A percentile compares a stretch with the other conserved stretches of the same genome.
Evolutionary conservation across 495 filamentous ascomycete genomes (phyloP).

Genomic region (Chaetomidium leptoderma): DNA sequence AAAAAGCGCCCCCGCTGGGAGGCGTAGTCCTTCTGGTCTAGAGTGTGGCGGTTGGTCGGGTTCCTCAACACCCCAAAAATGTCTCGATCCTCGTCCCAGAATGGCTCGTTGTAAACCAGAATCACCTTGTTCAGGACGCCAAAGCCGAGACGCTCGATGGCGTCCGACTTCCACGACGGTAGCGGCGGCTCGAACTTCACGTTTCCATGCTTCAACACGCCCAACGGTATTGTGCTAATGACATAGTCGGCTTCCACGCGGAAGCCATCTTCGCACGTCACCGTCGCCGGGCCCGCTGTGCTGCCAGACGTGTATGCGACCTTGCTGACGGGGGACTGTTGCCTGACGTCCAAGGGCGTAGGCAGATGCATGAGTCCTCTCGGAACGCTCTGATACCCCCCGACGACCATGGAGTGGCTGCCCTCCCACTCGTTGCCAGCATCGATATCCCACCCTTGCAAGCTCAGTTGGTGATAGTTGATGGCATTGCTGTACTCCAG

Average conservation of each 20-base stretch:
- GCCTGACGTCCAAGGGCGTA: slow-evolving; percentile 71
- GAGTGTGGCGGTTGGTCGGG: slow-evolving; percentile 49
- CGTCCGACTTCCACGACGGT: slow-evolving; percentile 76
- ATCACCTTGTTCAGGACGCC: slow-evolving; percentile 94
- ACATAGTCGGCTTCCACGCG: slow-evolving; percentile 76
- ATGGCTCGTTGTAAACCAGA: slow-evolving; percentile 80
- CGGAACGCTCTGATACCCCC: slow-evolving; percentile 87
- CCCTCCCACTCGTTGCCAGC: slow-evolving; percentile 97
- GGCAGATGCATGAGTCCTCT: slow-evolving; percentile 74
- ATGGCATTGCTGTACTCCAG: slow-evolving; percentile 94
- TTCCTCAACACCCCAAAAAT: slow-evolving; percentile 90
- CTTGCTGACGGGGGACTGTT: slow-evolving; percentile 60
- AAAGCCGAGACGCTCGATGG: slow-evolving; percentile 85
- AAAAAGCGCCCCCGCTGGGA: slow-evolving; percentile 76
- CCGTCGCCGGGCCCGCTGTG: slow-evolving; percentile 40
- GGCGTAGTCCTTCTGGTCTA: slow-evolving; percentile 51
- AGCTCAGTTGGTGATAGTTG: slow-evolving; percentile 78
- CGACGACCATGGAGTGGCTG: slow-evolving; percentile 83
- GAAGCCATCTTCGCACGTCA: slow-evolving; percentile 78
- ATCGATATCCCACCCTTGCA: slow-evolving; percentile 93
- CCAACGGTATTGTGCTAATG: slow-evolving; percentile 82
- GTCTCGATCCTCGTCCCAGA: slow-evolving; percentile 89
- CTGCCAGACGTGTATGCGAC: slow-evolving; percentile 61
- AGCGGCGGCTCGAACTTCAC: slow-evolving; percentile 79
- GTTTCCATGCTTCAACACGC: slow-evolving; percentile 73